Evolutionary conservation across 371 early-diverging fungal genomes (phyloP).

Genomic region (Mucor lusitanicus): DNA sequence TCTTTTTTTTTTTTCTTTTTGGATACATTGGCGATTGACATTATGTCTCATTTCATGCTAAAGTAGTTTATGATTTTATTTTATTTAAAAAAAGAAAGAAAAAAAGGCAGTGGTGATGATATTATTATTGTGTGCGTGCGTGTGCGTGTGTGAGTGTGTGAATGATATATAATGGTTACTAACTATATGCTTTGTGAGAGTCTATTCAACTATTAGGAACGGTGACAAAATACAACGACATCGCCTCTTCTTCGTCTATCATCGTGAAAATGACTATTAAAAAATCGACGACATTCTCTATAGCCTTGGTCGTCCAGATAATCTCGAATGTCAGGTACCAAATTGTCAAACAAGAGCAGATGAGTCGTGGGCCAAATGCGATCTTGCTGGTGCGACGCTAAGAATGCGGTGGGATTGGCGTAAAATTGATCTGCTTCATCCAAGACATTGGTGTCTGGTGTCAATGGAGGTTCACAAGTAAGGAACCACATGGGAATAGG

Average conservation of each 20-base stretch:
- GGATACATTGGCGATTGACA: background rate
- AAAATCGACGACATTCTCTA: slow-evolving; percentile 75
- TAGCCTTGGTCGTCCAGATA: slow-evolving; percentile 24
- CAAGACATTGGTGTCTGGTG: slow-evolving; percentile 38
- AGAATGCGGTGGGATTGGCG: slow-evolving; percentile 60
- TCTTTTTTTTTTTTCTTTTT: slow-evolving; percentile 1
- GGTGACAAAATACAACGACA: slow-evolving; percentile 68
- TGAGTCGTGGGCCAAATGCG: slow-evolving; percentile 53
- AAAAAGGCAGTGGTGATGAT: background rate
- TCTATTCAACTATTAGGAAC: background rate
- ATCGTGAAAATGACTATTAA: slow-evolving; percentile 87
- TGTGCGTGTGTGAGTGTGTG: background rate
- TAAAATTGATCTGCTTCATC: slow-evolving; percentile 90
- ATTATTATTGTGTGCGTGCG: slow-evolving; percentile 1
- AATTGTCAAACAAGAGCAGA: slow-evolving; percentile 70
- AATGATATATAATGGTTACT: background rate
- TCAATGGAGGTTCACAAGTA: slow-evolving; percentile 90
- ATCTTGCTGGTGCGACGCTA: slow-evolving; percentile 29
- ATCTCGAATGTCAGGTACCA: slow-evolving; percentile 21
- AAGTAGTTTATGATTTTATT: slow-evolving; percentile 3
- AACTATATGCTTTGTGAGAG: background rate
- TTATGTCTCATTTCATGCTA: background rate
- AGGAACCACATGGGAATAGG: slow-evolving; percentile 73
- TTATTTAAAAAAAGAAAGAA: background rate
- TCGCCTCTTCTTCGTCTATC: slow-evolving; percentile 82